Conservation (phyloP, 768 basidiomycete species). For the Trametes coccinea region DNA sequence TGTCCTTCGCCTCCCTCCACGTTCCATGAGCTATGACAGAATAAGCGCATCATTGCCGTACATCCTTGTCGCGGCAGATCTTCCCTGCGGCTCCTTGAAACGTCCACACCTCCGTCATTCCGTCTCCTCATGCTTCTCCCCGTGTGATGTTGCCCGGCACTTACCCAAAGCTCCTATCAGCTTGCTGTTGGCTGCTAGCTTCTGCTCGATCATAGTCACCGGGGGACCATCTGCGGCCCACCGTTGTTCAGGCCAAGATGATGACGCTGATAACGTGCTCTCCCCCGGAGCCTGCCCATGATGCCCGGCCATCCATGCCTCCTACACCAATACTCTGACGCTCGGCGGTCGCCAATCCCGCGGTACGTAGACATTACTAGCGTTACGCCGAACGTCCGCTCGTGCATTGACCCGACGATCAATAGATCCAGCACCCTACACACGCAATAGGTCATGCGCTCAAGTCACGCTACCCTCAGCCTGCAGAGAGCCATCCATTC, state of each 20-base stretch:
- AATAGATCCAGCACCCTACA: neutral
- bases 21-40: neutral
- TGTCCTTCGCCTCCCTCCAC: neutral
- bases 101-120: neutral
- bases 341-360: neutral
- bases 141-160: neutral
- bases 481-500: neutral
- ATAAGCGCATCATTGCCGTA: conserved; percentile 1
- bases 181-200: no score
- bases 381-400: neutral
- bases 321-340: neutral
- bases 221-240: no score
- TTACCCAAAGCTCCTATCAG: neutral
- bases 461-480: neutral
- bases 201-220: no score
- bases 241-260: no score
- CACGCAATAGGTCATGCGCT: neutral
- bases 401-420: neutral
- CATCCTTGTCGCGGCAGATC: conserved; percentile 8
- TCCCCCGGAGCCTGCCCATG: no score
- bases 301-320: no score
- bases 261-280: no score
- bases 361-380: neutral
- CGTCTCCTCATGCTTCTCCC: neutral
- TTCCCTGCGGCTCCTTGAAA: neutral